These are phyloP conservation scores for Echeveria elegans DNA, from an alignment of 164 flowering plant species.

Conservation along the genomic window DNA sequence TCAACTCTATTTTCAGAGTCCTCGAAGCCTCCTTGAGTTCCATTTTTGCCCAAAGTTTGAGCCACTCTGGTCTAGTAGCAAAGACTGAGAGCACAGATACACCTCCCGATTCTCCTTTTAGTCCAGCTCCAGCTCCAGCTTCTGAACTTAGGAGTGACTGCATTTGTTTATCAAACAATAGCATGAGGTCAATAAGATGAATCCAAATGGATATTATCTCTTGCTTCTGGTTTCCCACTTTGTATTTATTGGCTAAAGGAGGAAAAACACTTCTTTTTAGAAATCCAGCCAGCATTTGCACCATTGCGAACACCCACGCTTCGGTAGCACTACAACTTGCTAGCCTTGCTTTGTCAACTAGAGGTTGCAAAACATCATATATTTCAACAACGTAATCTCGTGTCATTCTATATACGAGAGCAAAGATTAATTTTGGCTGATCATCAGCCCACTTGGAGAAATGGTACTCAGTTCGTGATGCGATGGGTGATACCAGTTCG, in stretches of 20 bases:
- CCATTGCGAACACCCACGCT: conserved; percentile 68
- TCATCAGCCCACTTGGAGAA: conserved; percentile 44
- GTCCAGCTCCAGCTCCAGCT: conserved; percentile 14
- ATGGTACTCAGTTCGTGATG: conserved; percentile 44
- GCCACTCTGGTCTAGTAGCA: conserved; percentile 48
- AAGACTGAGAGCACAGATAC: conserved; percentile 36
- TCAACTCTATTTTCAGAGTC: conserved; percentile 39
- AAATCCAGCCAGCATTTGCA: conserved; percentile 36
- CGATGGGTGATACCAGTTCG: conserved; percentile 57
- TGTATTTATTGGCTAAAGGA: conserved; percentile 32
- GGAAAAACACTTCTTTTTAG: conserved; percentile 34
- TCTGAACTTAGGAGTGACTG: conserved; percentile 39
- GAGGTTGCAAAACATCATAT: conserved; percentile 60
- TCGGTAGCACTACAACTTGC: conserved; percentile 48
- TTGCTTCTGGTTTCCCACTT: conserved; percentile 16
- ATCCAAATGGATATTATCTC: conserved; percentile 49
- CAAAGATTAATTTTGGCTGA: conserved; percentile 55
- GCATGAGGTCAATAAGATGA: conserved; percentile 44
- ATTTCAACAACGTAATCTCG: conserved; percentile 36
- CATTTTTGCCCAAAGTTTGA: conserved; percentile 53
- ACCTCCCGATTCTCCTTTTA: conserved; percentile 16
- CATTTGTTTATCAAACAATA: conserved; percentile 48
- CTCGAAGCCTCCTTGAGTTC: conserved; percentile 50
- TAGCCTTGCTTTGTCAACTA: conserved; percentile 54
- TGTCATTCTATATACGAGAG: conserved; percentile 49